These are phyloP conservation scores for Phaeolepiota aurea DNA, from an alignment of 768 basidiomycete genomes.

Conservation along the genomic window DNA sequence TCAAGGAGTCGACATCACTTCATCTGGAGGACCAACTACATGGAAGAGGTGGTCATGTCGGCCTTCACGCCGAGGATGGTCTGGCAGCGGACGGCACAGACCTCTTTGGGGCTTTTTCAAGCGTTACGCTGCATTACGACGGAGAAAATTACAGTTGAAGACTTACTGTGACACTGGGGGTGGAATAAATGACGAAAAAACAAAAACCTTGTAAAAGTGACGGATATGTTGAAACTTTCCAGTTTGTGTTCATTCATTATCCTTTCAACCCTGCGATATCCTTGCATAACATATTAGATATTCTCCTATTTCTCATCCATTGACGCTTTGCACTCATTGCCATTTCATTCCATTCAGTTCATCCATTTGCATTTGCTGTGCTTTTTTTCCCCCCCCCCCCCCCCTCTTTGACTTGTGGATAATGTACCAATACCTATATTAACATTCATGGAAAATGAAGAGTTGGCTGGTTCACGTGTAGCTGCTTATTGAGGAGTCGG, in stretches of 20 bases:
- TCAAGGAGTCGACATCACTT: constrained; percentile 87
- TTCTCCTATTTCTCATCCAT: too few relatives aligned
- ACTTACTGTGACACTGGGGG: too few relatives aligned
- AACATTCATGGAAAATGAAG: constrained; percentile 2
- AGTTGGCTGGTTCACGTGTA: too few relatives aligned
- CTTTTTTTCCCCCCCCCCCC: constrained; percentile 2
- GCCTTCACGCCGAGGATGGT: constrained; percentile 29
- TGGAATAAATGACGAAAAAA: constrained; percentile 11
- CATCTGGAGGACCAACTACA: constrained; percentile 70
- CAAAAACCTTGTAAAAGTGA: too few relatives aligned
- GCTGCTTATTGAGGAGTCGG: too few relatives aligned
- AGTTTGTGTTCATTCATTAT: too few relatives aligned
- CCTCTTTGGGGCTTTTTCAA: constrained; percentile 82
- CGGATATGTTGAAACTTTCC: too few relatives aligned
- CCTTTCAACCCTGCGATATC: too few relatives aligned
- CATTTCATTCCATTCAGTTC: not conserved
- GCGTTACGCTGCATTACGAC: constrained; percentile 83
- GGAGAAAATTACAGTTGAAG: constrained; percentile 39
- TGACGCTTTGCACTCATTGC: not conserved
- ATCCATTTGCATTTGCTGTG: constrained; percentile 2
- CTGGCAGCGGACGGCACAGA: constrained; percentile 29
- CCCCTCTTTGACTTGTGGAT: too few relatives aligned
- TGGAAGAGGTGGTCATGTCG: constrained; percentile 25
- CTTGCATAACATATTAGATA: too few relatives aligned
- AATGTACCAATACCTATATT: constrained; percentile 6